Conservation (phyloP, 805 yeast species). For the Ogataea minuta region DNA sequence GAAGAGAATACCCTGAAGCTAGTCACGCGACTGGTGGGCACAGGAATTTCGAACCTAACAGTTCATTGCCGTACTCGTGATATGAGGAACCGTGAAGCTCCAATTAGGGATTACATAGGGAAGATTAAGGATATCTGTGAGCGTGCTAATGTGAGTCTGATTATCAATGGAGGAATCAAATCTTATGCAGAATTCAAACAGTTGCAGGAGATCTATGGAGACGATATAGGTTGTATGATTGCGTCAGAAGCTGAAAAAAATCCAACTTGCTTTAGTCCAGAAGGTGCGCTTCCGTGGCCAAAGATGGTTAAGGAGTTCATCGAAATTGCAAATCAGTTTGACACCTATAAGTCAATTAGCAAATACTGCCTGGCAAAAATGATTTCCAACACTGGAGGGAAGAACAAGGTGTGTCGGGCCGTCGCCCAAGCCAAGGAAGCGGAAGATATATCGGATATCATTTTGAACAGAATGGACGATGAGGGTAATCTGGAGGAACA, state of each 20-base stretch:
- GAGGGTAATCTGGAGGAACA: conserved; percentile 31
- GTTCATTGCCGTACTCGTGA: conserved; percentile 86
- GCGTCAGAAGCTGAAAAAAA: conserved; percentile 89
- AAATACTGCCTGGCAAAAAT: conserved; percentile 79
- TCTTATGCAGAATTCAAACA: conserved; percentile 51
- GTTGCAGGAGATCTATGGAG: conserved; percentile 52
- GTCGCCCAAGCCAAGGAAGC: conserved; percentile 56
- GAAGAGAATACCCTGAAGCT: conserved; percentile 59
- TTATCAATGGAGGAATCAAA: conserved; percentile 77
- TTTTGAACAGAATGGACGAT: conserved; percentile 35
- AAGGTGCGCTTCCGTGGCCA: conserved; percentile 51
- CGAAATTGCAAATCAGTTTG: conserved; percentile 49
- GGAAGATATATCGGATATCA: conserved; percentile 44
- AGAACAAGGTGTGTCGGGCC: conserved; percentile 48
- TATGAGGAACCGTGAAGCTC: conserved; percentile 86
- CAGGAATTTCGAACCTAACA: conserved; percentile 85
- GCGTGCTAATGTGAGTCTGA: conserved; percentile 62
- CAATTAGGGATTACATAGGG: conserved; percentile 67
- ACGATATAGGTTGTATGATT: conserved; percentile 85
- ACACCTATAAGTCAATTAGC: conserved; percentile 68
- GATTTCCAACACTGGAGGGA: conserved; percentile 48
- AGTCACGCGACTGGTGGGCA: conserved; percentile 55
- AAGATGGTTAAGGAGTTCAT: conserved; percentile 55
- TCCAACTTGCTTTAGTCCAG: conserved; percentile 65
- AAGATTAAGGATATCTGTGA: conserved; percentile 62